Percentiles rank a stretch among this genome's conserved stretches.
These are phyloP conservation scores for Pouteria campechiana DNA, from an alignment of 179 eudicot genomes.

Conservation along the genomic window DNA sequence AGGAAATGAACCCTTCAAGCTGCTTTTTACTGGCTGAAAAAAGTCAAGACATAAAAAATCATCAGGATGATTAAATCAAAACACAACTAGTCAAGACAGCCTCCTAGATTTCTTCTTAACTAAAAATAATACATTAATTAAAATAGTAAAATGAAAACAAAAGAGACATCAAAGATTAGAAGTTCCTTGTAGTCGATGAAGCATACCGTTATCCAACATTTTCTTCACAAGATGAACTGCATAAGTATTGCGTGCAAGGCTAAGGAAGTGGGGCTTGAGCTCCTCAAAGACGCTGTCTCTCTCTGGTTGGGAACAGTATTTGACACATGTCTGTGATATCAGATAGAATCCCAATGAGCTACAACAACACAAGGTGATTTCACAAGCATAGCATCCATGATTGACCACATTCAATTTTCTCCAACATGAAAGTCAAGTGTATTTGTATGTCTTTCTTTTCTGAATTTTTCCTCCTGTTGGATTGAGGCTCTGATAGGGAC, in stretches of 20 bases:
- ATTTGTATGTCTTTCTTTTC: no score
- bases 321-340: slow-evolving; percentile 64
- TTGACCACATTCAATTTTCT: no score
- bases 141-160: no score
- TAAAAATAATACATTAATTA: no score
- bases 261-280: slow-evolving; percentile 71
- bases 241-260: slow-evolving; percentile 72
- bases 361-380: no score
- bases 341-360: neutral
- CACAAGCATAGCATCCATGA: no score
- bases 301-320: slow-evolving; percentile 79
- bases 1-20: slow-evolving; percentile 60
- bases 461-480: no score
- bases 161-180: neutral
- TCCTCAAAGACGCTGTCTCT: slow-evolving; percentile 62
- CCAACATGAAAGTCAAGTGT: no score
- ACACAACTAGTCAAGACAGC: neutral
- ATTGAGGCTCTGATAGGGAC: no score
- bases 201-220: slow-evolving; percentile 81
- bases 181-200: slow-evolving; percentile 7
- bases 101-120: no score
- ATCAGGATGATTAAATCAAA: neutral
- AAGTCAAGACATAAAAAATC: no score
- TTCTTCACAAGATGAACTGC: slow-evolving; percentile 87
- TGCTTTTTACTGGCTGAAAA: slow-evolving; percentile 82